Base-by-base conservation (phyloP, 306 rosid genomes). In the Quercus aquifolioides region DNA sequence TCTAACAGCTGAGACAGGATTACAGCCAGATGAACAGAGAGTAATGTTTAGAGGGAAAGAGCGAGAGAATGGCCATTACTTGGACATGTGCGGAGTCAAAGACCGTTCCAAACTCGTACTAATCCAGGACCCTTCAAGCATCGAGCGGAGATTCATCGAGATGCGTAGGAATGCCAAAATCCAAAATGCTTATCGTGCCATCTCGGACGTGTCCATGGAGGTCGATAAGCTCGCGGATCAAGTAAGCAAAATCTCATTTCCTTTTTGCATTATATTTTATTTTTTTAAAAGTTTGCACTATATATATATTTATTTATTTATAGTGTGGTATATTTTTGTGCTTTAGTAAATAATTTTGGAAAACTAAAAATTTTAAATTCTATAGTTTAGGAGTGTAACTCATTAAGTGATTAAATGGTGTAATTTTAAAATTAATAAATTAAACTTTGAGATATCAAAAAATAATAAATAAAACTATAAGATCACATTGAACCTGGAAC, bases 71-170 rank as follows among this genome's bases (percentile, higher is more conserved):
- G 88, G 86, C 11, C 90, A 89, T 75, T 94, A 84, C 55, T 79
- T 92, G 68, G 98, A 94, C 74, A 77, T 46, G 75, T 90, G 91
- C 21, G 92, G 98, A 14, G 89, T 94, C 10, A 94, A 92, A 80
- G 94, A 92, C 74, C 35, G 90, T 21, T 92, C 98, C 10, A 94
- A 94, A 71, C 21, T 94, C 76, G 69, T 79, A 20, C 74, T 94
- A 1, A 69, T 86, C 13, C 89, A 94, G 73, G 98, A 94, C 71
- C 91, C 94, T 8, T 84, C 90, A 2, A 90, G 98, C 85, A 89
- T 89, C 14, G 96, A 89, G 71, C 84, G 88, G 15, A 78, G 94
- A 21, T 74, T 74, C 78, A 69, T 83, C 13, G 85, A 86, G 89
- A 92, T 83, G 87, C 81, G 86, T 2, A 43, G 85, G 31, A 87